These are phyloP conservation scores for Lathyrus oleraceus DNA, from an alignment of 306 rosid genomes.

Conservation along the genomic window DNA sequence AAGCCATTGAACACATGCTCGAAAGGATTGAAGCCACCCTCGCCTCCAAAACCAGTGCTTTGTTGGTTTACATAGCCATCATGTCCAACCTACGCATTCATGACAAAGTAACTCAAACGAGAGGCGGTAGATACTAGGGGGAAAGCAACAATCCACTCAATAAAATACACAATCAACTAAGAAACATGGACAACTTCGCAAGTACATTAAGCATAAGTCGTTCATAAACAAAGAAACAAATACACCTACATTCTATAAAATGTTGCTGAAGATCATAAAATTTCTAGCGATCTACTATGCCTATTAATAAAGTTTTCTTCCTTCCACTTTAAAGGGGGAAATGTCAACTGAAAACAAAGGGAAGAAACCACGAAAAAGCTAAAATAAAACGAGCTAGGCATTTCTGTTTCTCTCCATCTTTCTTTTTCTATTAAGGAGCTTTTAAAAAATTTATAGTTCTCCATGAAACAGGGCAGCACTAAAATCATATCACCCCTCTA, in stretches of 20 bases:
- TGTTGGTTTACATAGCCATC: constrained; percentile 68
- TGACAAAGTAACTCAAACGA: constrained; percentile 25
- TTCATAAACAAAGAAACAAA: constrained; percentile 12
- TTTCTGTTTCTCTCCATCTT: background rate
- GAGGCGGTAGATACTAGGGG: constrained; percentile 7
- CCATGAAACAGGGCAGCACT: background rate
- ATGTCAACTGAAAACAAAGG: background rate
- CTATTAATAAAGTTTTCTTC: constrained; percentile 4
- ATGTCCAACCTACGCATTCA: constrained; percentile 72
- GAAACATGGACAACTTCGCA: constrained; percentile 23
- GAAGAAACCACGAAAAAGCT: background rate
- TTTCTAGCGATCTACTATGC: background rate
- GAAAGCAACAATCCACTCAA: constrained; percentile 31
- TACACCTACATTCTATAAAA: constrained; percentile 26
- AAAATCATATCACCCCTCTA: background rate
- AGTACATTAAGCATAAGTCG: constrained; percentile 5
- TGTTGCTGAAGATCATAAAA: background rate
- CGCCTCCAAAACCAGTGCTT: constrained; percentile 60
- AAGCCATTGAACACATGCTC: constrained; percentile 58
- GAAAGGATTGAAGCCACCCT: constrained; percentile 66
- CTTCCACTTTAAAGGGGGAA: background rate
- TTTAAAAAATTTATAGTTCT: background rate
- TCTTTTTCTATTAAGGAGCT: background rate
- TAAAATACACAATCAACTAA: constrained; percentile 8
- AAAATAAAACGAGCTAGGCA: background rate